phyloP scores from a whole-genome alignment of 805 yeast species.

The Saccharomycopsis synnaedendra region DNA sequence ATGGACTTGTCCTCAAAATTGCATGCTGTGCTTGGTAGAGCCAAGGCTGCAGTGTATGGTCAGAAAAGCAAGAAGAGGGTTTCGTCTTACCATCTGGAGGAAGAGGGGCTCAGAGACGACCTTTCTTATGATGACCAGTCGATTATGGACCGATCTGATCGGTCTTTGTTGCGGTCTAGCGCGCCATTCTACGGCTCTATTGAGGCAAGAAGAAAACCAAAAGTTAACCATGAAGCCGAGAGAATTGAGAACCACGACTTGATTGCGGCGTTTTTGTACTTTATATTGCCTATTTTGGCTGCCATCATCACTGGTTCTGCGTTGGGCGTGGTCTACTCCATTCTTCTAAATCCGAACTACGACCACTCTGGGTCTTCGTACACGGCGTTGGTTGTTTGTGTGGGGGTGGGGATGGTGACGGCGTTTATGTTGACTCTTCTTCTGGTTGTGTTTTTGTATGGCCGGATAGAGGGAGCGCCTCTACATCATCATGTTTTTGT shows the following conservation, averaged over 20 bases:
- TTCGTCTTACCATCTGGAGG: background rate
- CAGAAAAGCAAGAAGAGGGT: background rate
- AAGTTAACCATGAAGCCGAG: constrained; percentile 7
- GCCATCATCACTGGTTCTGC: constrained; percentile 10
- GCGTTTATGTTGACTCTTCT: constrained; percentile 5
- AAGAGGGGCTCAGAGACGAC: background rate
- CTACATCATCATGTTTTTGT: constrained; percentile 12
- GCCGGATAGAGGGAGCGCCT: constrained; percentile 11
- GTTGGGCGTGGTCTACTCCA: constrained; percentile 10
- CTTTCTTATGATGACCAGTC: background rate
- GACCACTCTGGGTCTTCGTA: constrained; percentile 6
- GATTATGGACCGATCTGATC: too few relatives aligned
- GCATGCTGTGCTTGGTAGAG: background rate
- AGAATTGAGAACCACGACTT: constrained; percentile 13
- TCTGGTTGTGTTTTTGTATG: constrained; percentile 5
- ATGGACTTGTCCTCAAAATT: constrained; percentile 3
- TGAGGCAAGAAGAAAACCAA: background rate
- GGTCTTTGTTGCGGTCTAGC: background rate
- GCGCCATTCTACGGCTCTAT: too few relatives aligned
- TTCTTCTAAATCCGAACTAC: constrained; percentile 5
- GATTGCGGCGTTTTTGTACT: constrained; percentile 14
- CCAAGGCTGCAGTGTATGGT: background rate
- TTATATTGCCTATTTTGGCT: constrained; percentile 9
- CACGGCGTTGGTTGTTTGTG: background rate
- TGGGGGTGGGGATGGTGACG: constrained; percentile 2